Base-by-base conservation (phyloP, 164 flowering plant genomes). In the Paratinospora sagittata region DNA sequence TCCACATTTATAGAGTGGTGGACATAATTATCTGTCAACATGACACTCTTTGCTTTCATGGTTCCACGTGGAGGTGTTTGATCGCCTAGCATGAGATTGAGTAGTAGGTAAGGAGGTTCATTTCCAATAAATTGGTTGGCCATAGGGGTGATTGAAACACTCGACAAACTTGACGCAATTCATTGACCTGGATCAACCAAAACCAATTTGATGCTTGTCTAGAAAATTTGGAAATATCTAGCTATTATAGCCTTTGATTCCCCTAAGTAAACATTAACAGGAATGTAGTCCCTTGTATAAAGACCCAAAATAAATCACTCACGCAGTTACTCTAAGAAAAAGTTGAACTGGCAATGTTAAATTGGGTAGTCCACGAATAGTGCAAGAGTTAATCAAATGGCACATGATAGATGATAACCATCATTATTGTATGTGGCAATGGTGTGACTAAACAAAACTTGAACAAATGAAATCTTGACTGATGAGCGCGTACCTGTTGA, bases 401-500 rank as follows among this genome's bases (percentile, higher is more conserved):
- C 21, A 52, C 4, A 52, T 52, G 19, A 8, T 2, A 52, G 58
- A 14, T 52, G 16, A 5, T 52, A 52, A 19, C n/a, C 21, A 52
- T 52, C 5, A 52, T n/a, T n/a, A n/a, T 52, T 52, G 5, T 13
- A 52, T 52, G 19, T 19, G n/a, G n/a, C 19, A 16, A 52, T 8
- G 19, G 19, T 52, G 58, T 3, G 19, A 52, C n/a, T n/a, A n/a
- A n/a, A n/a, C n/a, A 11, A 19, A 41, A 14, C 63, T 33, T 69
- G 63, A 70, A 6, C 23, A 41, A 10, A 69, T 67, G 14, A 52
- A 19, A 52, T 10, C 57, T 49, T 10, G 14, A 52, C 39, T 23
- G 68, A 17, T 63, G 52, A 63, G 49, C 49, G 45, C 84, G 33
- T 82, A 89, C 88, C 80, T 80, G 77, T 64, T 69, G 81, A 71